Conservation (phyloP, 75 land plant genomes). For the Sequoia sempervirens region DNA sequence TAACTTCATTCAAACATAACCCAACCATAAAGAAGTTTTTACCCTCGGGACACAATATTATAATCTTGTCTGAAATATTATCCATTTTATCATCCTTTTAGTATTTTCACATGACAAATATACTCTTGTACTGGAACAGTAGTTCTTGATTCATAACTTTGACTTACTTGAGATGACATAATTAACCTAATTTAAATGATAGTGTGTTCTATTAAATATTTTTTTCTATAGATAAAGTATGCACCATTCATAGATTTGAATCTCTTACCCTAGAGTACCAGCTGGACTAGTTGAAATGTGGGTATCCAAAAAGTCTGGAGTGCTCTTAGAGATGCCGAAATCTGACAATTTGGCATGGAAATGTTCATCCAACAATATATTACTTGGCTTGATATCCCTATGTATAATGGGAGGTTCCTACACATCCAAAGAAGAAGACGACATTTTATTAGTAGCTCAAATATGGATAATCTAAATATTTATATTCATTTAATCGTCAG, state of each 20-base stretch:
- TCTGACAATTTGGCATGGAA: conserved; percentile 34
- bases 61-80: not conserved
- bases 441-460: not conserved
- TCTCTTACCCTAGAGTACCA: conserved; percentile 42
- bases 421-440: conserved; percentile 13
- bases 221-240: not conserved
- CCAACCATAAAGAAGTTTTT: not conserved
- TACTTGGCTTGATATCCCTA: conserved; percentile 37
- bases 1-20: not conserved
- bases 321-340: conserved; percentile 37
- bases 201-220: not conserved
- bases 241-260: not conserved
- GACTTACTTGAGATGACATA: not conserved
- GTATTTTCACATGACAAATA: not conserved
- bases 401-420: conserved; percentile 35
- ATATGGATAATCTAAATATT: not conserved
- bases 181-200: not conserved
- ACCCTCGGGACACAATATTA: not conserved
- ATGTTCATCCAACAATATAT: conserved; percentile 30
- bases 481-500: not conserved
- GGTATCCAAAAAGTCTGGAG: conserved; percentile 25
- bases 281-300: conserved; percentile 40
- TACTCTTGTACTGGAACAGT: not conserved
- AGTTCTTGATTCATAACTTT: not conserved
- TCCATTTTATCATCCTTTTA: not conserved